Evolutionary conservation across 1,284 basidiomycete genomes (phyloP), one percentile per base, ranked within the genome.

Genomic region (Chalciporus sp.): DNA sequence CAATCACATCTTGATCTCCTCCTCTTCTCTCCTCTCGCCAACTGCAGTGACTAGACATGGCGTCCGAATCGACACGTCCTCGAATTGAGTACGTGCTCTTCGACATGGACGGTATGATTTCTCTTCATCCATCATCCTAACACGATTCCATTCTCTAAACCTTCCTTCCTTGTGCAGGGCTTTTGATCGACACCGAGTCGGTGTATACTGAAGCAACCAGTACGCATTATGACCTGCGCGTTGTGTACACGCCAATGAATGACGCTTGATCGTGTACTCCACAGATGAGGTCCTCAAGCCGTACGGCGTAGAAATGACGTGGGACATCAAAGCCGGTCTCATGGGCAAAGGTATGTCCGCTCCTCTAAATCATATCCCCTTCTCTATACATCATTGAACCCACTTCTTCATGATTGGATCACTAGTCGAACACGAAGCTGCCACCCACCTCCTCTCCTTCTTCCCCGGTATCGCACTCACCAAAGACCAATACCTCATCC

Each of bases 251-350:
- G 12, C 44, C 14, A 7, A 42, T 50, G 26, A 19, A n/a, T 17
- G 8, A 39, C 19, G 51, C 51, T 47, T 56, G 42, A 69, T 50
- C 37, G 26, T 19, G 16, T 42, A 19, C 35, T 37, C n/a, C 43
- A 49, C 35, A 71, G 70, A 92, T 71, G 76, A 82, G 40, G 87
- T 90, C 53, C 81, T 92, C 37, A 80, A 75, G n/a, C 74, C 73
- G n/a, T 83, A 87, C 63, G 89, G 87, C 33, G 84, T 83, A 56
- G 73, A 81, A 60, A 89, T 92, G 88, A 88, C 87, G 8, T 91
- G 89, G 88, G 85, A 89, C 52, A 90, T 92, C 56, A 92, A 92
- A 65, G 85, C 88, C 19, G 86, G 86, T 0, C 81, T 87, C 51
- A 92, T 92, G 90, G 90, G 90, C 49, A 90, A 88, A 77, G 82